Conservation (phyloP, 2,329 filamentous ascomycete genomes). For the Pseudopyrenochaeta lycopersici region DNA sequence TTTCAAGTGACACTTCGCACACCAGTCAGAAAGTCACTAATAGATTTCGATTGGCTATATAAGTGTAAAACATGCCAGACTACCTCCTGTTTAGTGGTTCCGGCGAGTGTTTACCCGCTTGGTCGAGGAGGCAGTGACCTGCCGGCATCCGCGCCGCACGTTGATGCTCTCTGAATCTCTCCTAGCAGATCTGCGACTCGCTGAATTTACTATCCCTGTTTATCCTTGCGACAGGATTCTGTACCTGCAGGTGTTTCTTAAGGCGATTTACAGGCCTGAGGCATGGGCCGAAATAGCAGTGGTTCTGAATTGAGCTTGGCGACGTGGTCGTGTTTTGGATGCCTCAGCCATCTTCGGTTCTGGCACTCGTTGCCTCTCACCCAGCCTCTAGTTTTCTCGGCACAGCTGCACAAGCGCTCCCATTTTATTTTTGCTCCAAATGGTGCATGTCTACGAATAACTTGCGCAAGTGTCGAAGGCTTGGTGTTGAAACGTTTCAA, state of each 20-base stretch:
- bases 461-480: constrained; percentile 8
- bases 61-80: constrained; percentile 8
- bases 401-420: constrained; percentile 9
- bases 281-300: constrained; percentile 30
- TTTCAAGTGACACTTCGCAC: no score
- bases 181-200: constrained; percentile 34
- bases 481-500: constrained; percentile 36
- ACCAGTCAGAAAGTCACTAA: neutral
- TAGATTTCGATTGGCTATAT: constrained; percentile 1
- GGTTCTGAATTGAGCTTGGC: constrained; percentile 32
- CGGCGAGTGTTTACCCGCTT: constrained; percentile 17
- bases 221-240: constrained; percentile 10
- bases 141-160: constrained; percentile 29
- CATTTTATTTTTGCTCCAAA: neutral
- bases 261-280: constrained; percentile 25
- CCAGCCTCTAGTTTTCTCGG: constrained; percentile 3
- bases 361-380: constrained; percentile 6
- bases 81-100: neutral
- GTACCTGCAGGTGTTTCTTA: constrained; percentile 30
- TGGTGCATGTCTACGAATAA: neutral
- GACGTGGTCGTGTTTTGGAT: constrained; percentile 26
- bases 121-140: constrained; percentile 13
- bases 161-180: constrained; percentile 18
- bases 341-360: constrained; percentile 18
- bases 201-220: constrained; percentile 19